Conservation (phyloP, 1,284 basidiomycete genomes). For the Ustilago sp. region DNA sequence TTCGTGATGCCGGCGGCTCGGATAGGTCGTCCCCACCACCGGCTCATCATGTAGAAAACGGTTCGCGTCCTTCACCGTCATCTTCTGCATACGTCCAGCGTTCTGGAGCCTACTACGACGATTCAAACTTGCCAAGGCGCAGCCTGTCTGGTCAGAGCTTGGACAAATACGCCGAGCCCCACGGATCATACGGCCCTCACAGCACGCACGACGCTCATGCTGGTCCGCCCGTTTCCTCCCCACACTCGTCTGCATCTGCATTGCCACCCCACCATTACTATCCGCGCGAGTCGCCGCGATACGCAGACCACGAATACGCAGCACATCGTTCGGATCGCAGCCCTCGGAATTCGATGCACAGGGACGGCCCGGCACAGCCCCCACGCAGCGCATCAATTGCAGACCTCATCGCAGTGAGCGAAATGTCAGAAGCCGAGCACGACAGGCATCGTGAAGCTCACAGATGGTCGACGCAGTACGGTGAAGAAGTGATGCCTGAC, state of each 20-base stretch:
- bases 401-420: slow-evolving; percentile 47
- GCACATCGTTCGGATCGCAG: slow-evolving; percentile 24
- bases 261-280: slow-evolving; percentile 7
- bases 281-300: slow-evolving; percentile 8
- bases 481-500: slow-evolving; percentile 17
- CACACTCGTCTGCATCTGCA: slow-evolving; percentile 16
- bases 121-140: background rate
- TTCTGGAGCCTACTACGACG: slow-evolving; percentile 10
- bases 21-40: slow-evolving; percentile 35
- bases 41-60: slow-evolving; percentile 12
- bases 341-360: slow-evolving; percentile 23
- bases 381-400: slow-evolving; percentile 45
- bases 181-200: slow-evolving; percentile 11
- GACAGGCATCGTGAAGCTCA: slow-evolving; percentile 22
- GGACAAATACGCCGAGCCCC: slow-evolving; percentile 15
- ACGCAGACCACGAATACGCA: slow-evolving; percentile 18
- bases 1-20: slow-evolving; percentile 38
- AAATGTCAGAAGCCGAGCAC: slow-evolving; percentile 45
- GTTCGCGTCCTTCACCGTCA: slow-evolving; percentile 23
- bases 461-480: slow-evolving; percentile 16
- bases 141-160: slow-evolving; percentile 24
- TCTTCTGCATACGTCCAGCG: slow-evolving; percentile 16
- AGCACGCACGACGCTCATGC: slow-evolving; percentile 11
- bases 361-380: slow-evolving; percentile 16
- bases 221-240: slow-evolving; percentile 14